phyloP scores from a whole-genome alignment of 805 yeast genomes.

The Grigorovia jiainica region DNA sequence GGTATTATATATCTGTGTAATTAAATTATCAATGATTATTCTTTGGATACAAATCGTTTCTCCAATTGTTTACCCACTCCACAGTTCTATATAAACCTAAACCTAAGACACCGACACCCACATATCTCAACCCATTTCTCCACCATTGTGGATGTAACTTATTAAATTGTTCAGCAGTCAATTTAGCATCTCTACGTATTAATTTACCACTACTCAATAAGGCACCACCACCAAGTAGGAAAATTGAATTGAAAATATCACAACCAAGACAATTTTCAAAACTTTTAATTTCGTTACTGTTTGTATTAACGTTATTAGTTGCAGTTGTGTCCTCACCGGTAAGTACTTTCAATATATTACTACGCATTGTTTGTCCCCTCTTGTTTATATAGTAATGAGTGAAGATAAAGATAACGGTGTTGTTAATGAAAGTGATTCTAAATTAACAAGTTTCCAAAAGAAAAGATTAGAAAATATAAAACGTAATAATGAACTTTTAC shows the following conservation, averaged over 20 bases:
- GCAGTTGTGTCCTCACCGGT: constrained; percentile 41
- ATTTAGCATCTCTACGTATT: constrained; percentile 39
- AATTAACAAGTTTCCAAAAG: constrained; percentile 56
- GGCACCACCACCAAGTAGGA: constrained; percentile 51
- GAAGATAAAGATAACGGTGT: background rate
- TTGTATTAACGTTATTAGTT: too few relatives aligned
- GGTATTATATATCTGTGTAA: too few relatives aligned
- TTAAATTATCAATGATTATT: background rate
- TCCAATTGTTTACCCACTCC: constrained; percentile 27
- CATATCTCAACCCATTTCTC: constrained; percentile 41
- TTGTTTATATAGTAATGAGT: too few relatives aligned
- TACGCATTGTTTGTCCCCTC: constrained; percentile 12
- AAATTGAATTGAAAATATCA: constrained; percentile 52
- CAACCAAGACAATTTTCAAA: constrained; percentile 53
- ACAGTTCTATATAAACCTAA: constrained; percentile 56
- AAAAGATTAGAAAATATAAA: constrained; percentile 71
- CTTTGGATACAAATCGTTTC: constrained; percentile 4
- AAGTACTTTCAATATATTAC: constrained; percentile 43
- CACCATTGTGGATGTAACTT: constrained; percentile 50
- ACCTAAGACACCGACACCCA: constrained; percentile 45
- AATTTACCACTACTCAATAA: constrained; percentile 51
- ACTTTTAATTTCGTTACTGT: constrained; percentile 1
- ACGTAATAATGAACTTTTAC: constrained; percentile 67
- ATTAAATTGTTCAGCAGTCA: constrained; percentile 27
- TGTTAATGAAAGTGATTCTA: background rate